Evolutionary conservation across 208 protist species (phyloP).

Genomic region (Leishmania turanica): DNA sequence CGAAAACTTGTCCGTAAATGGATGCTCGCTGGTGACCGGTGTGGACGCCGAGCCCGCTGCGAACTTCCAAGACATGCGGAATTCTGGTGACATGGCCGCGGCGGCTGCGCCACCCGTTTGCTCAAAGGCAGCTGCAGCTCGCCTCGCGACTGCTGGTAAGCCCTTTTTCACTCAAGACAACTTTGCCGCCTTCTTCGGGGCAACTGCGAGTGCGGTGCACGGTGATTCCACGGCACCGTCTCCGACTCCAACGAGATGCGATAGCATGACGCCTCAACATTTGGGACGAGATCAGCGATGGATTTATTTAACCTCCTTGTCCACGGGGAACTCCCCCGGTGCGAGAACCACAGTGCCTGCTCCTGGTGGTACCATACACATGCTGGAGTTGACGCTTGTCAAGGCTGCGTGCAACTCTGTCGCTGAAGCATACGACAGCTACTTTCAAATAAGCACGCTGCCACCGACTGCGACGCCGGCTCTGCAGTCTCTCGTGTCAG

Average conservation of each 20-base stretch:
- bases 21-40: too few relatives aligned
- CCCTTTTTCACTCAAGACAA: conserved; percentile 21
- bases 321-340: not conserved
- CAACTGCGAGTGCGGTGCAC: too few relatives aligned
- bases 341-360: not conserved
- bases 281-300: conserved; percentile 16
- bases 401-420: conserved; percentile 1
- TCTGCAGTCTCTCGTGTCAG: conserved; percentile 7
- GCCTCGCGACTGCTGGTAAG: not conserved
- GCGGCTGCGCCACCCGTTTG: not conserved
- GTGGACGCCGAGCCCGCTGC: too few relatives aligned
- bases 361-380: conserved; percentile 1
- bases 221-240: not conserved
- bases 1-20: too few relatives aligned
- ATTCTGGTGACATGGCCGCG: too few relatives aligned
- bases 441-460: not conserved
- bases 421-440: not conserved
- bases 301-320: conserved; percentile 17
- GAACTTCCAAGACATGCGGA: too few relatives aligned
- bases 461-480: not conserved
- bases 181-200: conserved; percentile 11
- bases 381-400: conserved; percentile 10
- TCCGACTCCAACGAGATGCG: not conserved
- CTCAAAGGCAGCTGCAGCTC: not conserved
- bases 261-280: not conserved